Base-by-base conservation (phyloP, 441 rosid species). In the Brassica hybrid region DNA sequence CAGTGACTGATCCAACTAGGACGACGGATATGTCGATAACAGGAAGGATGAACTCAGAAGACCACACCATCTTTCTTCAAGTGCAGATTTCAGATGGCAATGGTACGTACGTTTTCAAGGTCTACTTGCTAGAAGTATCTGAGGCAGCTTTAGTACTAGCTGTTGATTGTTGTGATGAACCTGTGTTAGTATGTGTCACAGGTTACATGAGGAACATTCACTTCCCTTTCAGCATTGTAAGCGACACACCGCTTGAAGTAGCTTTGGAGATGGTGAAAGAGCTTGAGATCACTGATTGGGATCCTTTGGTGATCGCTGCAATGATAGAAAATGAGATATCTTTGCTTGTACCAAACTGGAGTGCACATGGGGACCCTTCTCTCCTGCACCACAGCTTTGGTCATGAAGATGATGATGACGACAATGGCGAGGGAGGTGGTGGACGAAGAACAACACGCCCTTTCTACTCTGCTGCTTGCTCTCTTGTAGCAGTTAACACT, bases 181-280 rank as follows among this genome's bases (percentile, higher is more conserved):
- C 6, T 65, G 23, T 19, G 60, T 76, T 32, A 3, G 17, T 14
- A 6, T 71, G 2, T 57, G 61, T 38, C 60, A 63, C 92, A 94
- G 98, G 96, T 79, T 83, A 70, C 57, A 85, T 85, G 43, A 89
- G 94, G 81, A 94, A 94, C 82, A 88, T 94, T 59, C 86, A 88
- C 83, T 94, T 94, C 75, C 94, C 96, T 1, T 94, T 88, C 63
- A 89, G 90, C 80, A 86, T 88, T 34, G 64, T 80, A 72, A 86
- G 84, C 3, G 99, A 94, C 81, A 93, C 94, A 48, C 82, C 99
- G 10, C 80, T 83, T 1, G 91, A 89, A 52, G 99, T 94, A 12
- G 99, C 98, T 0, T 19, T 85, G 78, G 99, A 94, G 84, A 94
- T 94, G 99, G 98, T 94, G 73, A 88, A 88, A 67, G 83, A 80